These are phyloP conservation scores for Coemansia pectinata DNA, from an alignment of 192 early-diverging fungal species.

Conservation along the genomic window DNA sequence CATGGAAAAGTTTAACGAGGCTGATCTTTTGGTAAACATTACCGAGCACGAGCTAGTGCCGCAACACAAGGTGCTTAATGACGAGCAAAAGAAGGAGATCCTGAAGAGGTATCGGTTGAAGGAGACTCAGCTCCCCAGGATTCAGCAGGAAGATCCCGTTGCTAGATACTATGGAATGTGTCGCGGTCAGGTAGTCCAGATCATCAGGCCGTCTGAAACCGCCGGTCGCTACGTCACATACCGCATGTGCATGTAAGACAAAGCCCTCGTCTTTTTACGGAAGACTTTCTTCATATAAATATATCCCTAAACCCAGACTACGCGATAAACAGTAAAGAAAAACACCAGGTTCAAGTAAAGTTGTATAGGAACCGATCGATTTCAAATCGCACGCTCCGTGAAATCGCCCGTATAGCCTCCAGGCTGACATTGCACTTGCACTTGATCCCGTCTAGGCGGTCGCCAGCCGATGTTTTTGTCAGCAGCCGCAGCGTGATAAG, in stretches of 20 bases:
- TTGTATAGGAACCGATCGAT: conserved; percentile 81
- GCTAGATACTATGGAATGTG: conserved; percentile 95
- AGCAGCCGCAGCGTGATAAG: conserved; percentile 78
- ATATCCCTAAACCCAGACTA: not conserved
- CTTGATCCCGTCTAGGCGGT: conserved; percentile 80
- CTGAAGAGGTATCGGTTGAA: conserved; percentile 90
- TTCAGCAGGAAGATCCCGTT: conserved; percentile 84
- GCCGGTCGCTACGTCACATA: conserved; percentile 98
- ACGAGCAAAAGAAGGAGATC: conserved; percentile 89
- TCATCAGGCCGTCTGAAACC: conserved; percentile 92
- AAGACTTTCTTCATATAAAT: conserved; percentile 1
- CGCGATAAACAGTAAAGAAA: not conserved
- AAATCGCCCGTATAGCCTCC: conserved; percentile 72
- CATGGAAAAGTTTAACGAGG: conserved; percentile 87
- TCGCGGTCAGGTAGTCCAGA: conserved; percentile 88
- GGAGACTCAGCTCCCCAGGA: conserved; percentile 94
- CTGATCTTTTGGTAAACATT: conserved; percentile 95
- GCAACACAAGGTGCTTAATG: conserved; percentile 79
- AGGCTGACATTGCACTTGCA: conserved; percentile 89
- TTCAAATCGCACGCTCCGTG: conserved; percentile 81
- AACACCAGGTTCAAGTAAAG: conserved; percentile 20
- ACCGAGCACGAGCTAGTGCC: conserved; percentile 97
- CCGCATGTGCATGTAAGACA: conserved; percentile 82
- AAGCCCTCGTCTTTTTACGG: not conserved
- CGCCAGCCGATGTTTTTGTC: conserved; percentile 66